Base-by-base conservation (phyloP, 108 stramenopile genomes). In the Craspedostauros australis region DNA sequence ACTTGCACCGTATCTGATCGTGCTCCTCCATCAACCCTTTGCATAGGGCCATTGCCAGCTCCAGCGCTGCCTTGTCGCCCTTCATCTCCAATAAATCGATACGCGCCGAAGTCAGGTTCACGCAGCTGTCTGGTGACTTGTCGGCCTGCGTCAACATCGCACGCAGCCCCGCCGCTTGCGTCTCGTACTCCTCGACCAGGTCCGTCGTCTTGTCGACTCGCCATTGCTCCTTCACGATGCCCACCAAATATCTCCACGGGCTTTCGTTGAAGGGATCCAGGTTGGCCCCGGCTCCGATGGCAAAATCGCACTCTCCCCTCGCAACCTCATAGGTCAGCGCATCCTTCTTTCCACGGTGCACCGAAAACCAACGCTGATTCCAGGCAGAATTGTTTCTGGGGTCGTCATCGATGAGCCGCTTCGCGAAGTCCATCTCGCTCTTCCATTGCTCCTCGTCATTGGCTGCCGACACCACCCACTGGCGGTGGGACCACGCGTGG, bases 351-450 rank as follows among this genome's bases (percentile, higher is more conserved):
- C 37, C 71, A 37, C 62, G 48, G 53, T 95, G 90, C 5, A 66
- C 42, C n/a, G 84, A 91, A 68, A 95, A 95, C 94, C 95, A 98
- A 11, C 96, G 75, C 46, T 98, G 93, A 74, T 95, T 97, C 98
- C 98, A 99, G 5, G 94, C 98, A 16, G 86, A 88, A 64, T 99
- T 99, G 67, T 99, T 99, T 22, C 95, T 73, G n/a, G 82, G 64
- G 54, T 99, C 98, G 20, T 59, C 40, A 14, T 57, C 40, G 32
- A 97, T 71, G 36, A 92, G 57, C 5, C 49, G 21, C 21, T 93
- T 74, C 0, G 73, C 56, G 42, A 64, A 93, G 18, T 72, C 76
- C 16, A 94, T 46, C 75, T 99, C 97, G n/a, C 70, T 55, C 5
- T 79, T 56, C 77, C 76, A 86, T 14, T 80, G 36, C 2, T 39